Conservation (phyloP, 345 rosid genomes). For the Aurinia saxatilis region DNA sequence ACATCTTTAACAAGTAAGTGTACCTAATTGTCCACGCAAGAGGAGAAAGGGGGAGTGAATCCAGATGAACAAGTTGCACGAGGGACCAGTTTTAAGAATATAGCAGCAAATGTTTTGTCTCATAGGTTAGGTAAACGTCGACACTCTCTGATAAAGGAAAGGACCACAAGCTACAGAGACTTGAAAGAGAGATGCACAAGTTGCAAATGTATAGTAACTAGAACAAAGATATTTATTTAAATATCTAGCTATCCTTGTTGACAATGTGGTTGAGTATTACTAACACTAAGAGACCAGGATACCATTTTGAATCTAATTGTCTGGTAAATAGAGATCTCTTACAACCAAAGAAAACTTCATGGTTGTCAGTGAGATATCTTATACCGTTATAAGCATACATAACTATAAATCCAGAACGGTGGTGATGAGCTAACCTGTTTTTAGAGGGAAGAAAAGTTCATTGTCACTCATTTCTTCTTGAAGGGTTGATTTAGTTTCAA, state of each 20-base stretch:
- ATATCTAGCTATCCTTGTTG: slow-evolving; percentile 9
- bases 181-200: slow-evolving; percentile 21
- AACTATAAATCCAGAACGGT: neutral
- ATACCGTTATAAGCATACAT: neutral
- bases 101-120: slow-evolving; percentile 15
- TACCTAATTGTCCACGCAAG: neutral
- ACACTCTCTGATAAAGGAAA: neutral
- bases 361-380: neutral
- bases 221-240: slow-evolving; percentile 9
- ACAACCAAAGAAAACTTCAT: too few relatives aligned
- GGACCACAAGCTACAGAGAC: slow-evolving; percentile 21
- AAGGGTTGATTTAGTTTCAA: slow-evolving; percentile 60
- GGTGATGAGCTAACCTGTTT: neutral
- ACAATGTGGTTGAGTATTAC: neutral
- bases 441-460: neutral
- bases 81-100: slow-evolving; percentile 14
- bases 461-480: slow-evolving; percentile 34
- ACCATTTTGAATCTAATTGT: neutral
- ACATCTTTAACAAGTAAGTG: slow-evolving; percentile 16
- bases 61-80: slow-evolving; percentile 22
- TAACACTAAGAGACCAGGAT: neutral
- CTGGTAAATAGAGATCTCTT: neutral
- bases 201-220: slow-evolving; percentile 11
- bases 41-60: slow-evolving; percentile 1
- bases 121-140: slow-evolving; percentile 15